These are phyloP conservation scores for Veloporphyrellus conicus DNA, from an alignment of 1,284 basidiomycete species.

Conservation along the genomic window DNA sequence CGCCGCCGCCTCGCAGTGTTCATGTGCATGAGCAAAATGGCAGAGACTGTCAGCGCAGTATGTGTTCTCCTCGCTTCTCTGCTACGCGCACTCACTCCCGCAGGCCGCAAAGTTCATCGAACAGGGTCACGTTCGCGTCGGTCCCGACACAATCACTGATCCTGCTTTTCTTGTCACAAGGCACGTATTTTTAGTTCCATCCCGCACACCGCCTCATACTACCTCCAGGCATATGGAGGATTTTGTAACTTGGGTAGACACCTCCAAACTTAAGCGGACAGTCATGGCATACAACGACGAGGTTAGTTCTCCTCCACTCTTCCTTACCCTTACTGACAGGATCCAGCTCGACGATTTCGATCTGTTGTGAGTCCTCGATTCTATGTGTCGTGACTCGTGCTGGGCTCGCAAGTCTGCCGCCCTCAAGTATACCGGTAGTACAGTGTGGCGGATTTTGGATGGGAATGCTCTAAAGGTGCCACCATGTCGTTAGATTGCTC, in stretches of 20 bases:
- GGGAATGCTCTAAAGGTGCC: background rate
- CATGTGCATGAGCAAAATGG: constrained; percentile 92
- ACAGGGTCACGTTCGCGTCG: constrained; percentile 96
- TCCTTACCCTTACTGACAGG: constrained; percentile 11
- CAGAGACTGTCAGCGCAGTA: constrained; percentile 91
- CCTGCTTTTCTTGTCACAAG: constrained; percentile 95
- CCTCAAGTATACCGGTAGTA: too few species aligned
- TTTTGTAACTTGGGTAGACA: constrained; percentile 99
- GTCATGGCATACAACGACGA: constrained; percentile 97
- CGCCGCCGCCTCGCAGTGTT: constrained; percentile 88
- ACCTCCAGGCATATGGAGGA: constrained; percentile 87
- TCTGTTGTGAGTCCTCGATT: constrained; percentile 50
- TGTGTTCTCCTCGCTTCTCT: constrained; percentile 33
- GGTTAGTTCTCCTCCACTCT: constrained; percentile 42
- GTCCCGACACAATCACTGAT: constrained; percentile 93
- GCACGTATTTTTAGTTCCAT: constrained; percentile 33
- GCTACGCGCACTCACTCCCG: constrained; percentile 3
- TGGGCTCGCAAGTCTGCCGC: background rate
- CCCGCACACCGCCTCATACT: constrained; percentile 8
- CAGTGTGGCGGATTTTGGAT: constrained; percentile 7
- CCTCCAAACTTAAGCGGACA: constrained; percentile 93
- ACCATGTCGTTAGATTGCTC: background rate
- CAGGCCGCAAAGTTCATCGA: constrained; percentile 97
- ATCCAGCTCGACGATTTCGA: constrained; percentile 86
- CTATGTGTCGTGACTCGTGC: background rate